Evolutionary conservation across 352 stramenopile genomes (phyloP).

Genomic region (Phytopythium montanum): DNA sequence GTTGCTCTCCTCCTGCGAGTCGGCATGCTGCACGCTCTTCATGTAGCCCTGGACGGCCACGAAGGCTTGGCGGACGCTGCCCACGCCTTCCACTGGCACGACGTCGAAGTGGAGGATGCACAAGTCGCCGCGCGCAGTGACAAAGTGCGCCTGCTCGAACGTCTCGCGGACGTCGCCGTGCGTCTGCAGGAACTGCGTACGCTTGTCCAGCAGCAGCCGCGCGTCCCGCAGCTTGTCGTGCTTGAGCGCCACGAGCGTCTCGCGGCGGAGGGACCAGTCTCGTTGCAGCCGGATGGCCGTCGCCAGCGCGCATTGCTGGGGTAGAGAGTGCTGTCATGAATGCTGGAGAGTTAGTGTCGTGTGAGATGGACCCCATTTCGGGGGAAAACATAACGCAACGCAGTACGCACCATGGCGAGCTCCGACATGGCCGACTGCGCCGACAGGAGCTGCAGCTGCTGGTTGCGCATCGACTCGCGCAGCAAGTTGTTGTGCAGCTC

Average conservation of each 20-base stretch:
- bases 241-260: conserved; percentile 38
- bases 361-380: not conserved
- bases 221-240: conserved; percentile 42
- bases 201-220: conserved; percentile 37
- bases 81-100: conserved; percentile 16
- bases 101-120: conserved; percentile 32
- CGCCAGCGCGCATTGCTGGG: conserved; percentile 32
- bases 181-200: conserved; percentile 40
- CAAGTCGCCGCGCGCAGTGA: conserved; percentile 21
- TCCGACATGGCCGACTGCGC: conserved; percentile 44
- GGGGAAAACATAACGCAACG: not conserved
- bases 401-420: conserved; percentile 19
- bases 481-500: conserved; percentile 43
- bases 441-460: conserved; percentile 39
- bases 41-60: conserved; percentile 10
- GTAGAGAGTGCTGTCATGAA: conserved; percentile 19
- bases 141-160: conserved; percentile 30
- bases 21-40: conserved; percentile 1
- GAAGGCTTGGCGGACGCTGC: conserved; percentile 14
- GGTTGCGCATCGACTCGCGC: conserved; percentile 39
- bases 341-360: not conserved
- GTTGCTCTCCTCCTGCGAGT: conserved; percentile 4
- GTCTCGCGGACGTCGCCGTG: conserved; percentile 21
- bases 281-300: conserved; percentile 40
- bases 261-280: conserved; percentile 27